Evolutionary conservation across 1,139 yeast genomes (phyloP).

Genomic region (Arxiozyma telluris): DNA sequence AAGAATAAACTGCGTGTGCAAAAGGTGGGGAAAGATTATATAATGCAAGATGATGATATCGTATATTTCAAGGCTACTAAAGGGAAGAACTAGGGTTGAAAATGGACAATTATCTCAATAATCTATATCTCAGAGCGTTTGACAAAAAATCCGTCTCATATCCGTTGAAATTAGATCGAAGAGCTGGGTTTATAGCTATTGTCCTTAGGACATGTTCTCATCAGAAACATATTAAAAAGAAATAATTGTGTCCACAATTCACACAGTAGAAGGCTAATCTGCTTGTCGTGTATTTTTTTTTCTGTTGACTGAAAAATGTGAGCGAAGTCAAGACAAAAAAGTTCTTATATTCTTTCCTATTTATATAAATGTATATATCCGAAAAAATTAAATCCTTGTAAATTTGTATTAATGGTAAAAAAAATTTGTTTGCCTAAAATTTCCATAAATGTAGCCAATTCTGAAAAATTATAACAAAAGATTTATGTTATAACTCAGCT

Average conservation of each 20-base stretch:
- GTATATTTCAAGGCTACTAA: slow-evolving; percentile 48
- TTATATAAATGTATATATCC: not conserved
- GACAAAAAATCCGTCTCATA: slow-evolving; percentile 26
- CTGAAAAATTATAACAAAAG: too few species aligned
- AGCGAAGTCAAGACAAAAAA: not conserved
- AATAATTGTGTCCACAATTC: not conserved
- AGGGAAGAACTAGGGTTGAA: slow-evolving; percentile 27
- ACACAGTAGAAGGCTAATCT: not conserved
- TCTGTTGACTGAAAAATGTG: not conserved
- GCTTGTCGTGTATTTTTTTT: not conserved
- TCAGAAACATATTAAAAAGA: slow-evolving; percentile 25
- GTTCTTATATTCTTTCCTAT: not conserved
- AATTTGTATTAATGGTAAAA: not conserved
- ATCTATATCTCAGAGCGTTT: slow-evolving; percentile 33
- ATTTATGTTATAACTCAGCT: not conserved
- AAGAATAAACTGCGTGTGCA: slow-evolving; percentile 44
- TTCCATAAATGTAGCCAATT: too few species aligned
- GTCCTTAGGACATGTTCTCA: slow-evolving; percentile 35
- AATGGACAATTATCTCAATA: not conserved
- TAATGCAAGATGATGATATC: slow-evolving; percentile 72
- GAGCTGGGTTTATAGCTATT: slow-evolving; percentile 43
- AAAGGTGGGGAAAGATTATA: slow-evolving; percentile 62
- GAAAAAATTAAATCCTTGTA: not conserved
- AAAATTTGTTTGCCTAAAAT: too few species aligned
- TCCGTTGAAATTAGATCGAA: slow-evolving; percentile 31